Conservation (phyloP, 2,329 filamentous ascomycete genomes). For the Pseudogymnoascus sp. region DNA sequence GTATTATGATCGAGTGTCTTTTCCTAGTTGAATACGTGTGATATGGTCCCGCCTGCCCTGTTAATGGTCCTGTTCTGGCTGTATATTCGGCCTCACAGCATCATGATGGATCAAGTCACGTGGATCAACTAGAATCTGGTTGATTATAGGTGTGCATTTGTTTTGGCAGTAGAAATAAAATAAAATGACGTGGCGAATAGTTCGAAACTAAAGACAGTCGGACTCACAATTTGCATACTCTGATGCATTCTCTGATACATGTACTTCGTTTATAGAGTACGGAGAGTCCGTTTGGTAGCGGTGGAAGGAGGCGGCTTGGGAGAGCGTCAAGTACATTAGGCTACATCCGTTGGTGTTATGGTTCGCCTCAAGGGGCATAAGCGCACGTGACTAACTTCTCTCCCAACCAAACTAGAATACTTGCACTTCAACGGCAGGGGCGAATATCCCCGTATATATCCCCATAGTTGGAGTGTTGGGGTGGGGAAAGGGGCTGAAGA, state of each 20-base stretch:
- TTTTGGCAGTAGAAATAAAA: neutral
- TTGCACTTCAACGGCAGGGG: neutral
- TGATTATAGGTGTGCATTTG: neutral
- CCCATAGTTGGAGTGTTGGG: neutral
- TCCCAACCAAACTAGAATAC: neutral
- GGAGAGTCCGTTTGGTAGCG: neutral
- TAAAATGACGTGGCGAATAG: neutral
- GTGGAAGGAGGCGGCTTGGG: neutral
- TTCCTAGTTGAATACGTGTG: neutral
- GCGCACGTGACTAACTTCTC: neutral
- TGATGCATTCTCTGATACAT: neutral
- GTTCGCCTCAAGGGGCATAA: neutral
- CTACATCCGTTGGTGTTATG: neutral
- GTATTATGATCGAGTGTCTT: constrained; percentile 4
- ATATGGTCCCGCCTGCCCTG: neutral
- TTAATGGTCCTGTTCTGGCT: neutral
- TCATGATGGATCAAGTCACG: neutral
- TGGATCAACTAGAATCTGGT: neutral
- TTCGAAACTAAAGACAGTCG: neutral
- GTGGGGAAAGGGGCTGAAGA: neutral
- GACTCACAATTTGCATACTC: neutral
- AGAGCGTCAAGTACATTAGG: neutral
- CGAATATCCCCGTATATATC: neutral
- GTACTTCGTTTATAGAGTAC: neutral
- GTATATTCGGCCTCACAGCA: neutral